Conservation (phyloP, 148 eudicot genomes). For the Persicaria tinctoria region DNA sequence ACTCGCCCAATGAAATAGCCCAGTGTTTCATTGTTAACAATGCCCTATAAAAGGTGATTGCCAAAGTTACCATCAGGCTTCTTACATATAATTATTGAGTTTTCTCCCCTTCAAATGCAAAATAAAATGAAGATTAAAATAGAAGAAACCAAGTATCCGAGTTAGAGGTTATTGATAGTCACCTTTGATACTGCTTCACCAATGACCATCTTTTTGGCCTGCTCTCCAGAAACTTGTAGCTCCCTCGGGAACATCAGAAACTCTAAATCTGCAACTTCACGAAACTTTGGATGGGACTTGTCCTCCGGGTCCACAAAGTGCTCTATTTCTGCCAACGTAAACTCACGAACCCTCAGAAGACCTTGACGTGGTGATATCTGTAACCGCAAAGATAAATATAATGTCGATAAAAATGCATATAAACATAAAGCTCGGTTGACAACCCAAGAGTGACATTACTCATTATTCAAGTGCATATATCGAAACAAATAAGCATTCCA, state of each 20-base stretch:
- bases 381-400: constrained; percentile 10
- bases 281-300: constrained; percentile 86
- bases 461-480: neutral
- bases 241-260: constrained; percentile 93
- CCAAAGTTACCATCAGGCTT: neutral
- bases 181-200: constrained; percentile 87
- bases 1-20: constrained; percentile 96
- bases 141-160: neutral
- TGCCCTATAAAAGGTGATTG: constrained; percentile 42
- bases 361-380: constrained; percentile 99
- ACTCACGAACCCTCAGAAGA: constrained; percentile 89
- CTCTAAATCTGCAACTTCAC: constrained; percentile 63
- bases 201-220: constrained; percentile 50
- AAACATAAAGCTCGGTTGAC: neutral
- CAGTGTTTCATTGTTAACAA: constrained; percentile 85
- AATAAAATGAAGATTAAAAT: neutral
- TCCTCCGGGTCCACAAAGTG: constrained; percentile 96
- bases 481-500: neutral
- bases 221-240: constrained; percentile 76
- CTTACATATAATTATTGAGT: neutral
- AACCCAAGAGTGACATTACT: neutral
- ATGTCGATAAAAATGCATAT: neutral
- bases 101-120: neutral
- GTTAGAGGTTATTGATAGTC: neutral
- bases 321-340: constrained; percentile 91